These are phyloP conservation scores for Lobosporangium transversale DNA, from an alignment of 192 early-diverging fungal species.

Conservation along the genomic window DNA sequence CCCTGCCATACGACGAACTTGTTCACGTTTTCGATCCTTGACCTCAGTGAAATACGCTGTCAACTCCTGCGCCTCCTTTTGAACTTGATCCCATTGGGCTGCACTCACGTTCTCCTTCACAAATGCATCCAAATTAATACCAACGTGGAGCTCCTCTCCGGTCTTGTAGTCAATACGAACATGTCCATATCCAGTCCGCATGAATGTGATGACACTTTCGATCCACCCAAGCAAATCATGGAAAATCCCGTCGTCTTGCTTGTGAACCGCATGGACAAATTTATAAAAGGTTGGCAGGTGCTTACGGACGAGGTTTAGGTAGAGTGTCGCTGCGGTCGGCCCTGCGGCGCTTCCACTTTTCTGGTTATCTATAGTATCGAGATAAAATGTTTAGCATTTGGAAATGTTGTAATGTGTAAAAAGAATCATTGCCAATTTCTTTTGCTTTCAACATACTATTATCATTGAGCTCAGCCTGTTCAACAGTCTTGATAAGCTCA, in stretches of 20 bases:
- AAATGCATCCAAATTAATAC: conserved; percentile 37
- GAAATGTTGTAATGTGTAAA: too few relatives aligned
- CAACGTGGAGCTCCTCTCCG: conserved; percentile 14
- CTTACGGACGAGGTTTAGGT: conserved; percentile 55
- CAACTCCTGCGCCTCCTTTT: conserved; percentile 41
- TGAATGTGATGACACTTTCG: conserved; percentile 53
- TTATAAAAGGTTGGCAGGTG: conserved; percentile 63
- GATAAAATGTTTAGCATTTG: too few relatives aligned
- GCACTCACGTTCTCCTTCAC: conserved; percentile 39
- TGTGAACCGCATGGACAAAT: conserved; percentile 66
- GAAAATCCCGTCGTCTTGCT: conserved; percentile 61
- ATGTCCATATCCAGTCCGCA: conserved; percentile 49
- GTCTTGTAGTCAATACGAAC: conserved; percentile 45
- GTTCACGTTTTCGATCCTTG: conserved; percentile 46
- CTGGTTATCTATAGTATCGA: background rate
- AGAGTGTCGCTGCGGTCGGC: conserved; percentile 50
- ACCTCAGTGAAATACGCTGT: conserved; percentile 21
- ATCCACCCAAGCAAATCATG: conserved; percentile 57
- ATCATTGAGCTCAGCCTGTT: conserved; percentile 44
- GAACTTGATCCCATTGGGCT: conserved; percentile 27
- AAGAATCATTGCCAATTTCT: too few relatives aligned
- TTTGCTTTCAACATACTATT: too few relatives aligned
- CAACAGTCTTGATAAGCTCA: conserved; percentile 64
- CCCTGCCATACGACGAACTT: conserved; percentile 38
- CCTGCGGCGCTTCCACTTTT: background rate